phyloP scores from a whole-genome alignment of 2,329 filamentous ascomycete genomes.

The Phyllosticta ampelicida region DNA sequence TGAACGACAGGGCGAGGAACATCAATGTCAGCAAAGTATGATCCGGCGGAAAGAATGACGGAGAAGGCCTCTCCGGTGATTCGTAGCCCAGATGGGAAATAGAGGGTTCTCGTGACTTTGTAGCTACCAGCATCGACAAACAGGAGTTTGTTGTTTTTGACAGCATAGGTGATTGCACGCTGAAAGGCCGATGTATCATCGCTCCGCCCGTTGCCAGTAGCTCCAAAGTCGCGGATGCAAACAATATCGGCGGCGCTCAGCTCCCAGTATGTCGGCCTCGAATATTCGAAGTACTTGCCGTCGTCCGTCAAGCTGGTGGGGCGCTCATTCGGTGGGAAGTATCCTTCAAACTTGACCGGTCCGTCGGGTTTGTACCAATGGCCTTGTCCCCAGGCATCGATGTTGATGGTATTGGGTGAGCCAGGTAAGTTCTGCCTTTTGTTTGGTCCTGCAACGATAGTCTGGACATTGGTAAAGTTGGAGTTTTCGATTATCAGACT shows the following conservation, averaged over 20 bases:
- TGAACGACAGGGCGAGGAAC: slow-evolving; percentile 55
- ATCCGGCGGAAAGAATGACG: slow-evolving; percentile 66
- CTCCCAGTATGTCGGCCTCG: slow-evolving; percentile 38
- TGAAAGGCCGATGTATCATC: slow-evolving; percentile 79
- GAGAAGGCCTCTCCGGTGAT: slow-evolving; percentile 81
- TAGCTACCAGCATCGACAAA: slow-evolving; percentile 50
- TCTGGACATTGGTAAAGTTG: slow-evolving; percentile 44
- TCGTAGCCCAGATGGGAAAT: slow-evolving; percentile 56
- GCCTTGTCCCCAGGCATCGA: slow-evolving; percentile 24
- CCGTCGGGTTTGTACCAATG: slow-evolving; percentile 26
- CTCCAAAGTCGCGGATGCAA: slow-evolving; percentile 34
- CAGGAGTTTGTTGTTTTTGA: slow-evolving; percentile 41
- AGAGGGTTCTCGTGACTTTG: slow-evolving; percentile 43
- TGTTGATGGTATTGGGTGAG: slow-evolving; percentile 12
- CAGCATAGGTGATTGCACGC: slow-evolving; percentile 54
- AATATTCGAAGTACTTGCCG: slow-evolving; percentile 39
- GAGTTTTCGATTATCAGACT: slow-evolving; percentile 47
- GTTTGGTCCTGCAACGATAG: slow-evolving; percentile 17
- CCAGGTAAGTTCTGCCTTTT: slow-evolving; percentile 18
- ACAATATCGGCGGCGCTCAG: slow-evolving; percentile 43
- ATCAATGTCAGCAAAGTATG: slow-evolving; percentile 35
- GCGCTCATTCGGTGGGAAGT: slow-evolving; percentile 33
- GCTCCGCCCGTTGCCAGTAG: slow-evolving; percentile 65
- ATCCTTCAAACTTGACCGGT: slow-evolving; percentile 33
- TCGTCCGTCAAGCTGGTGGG: slow-evolving; percentile 34